Evolutionary conservation across 768 basidiomycete species (phyloP).

Genomic region (Naganishia vishniacii): DNA sequence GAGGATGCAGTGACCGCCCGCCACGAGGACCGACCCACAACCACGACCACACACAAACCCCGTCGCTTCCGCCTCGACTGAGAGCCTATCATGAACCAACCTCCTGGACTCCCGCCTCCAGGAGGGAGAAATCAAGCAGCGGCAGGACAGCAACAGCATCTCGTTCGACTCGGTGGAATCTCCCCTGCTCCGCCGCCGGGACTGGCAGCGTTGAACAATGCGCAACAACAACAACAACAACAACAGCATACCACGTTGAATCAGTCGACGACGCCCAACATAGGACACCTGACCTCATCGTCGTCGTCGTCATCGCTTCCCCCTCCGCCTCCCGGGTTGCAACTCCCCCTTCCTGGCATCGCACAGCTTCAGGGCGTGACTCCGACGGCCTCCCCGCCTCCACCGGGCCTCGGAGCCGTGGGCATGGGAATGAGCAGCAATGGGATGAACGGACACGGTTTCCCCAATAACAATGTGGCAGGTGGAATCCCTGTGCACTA

Average conservation of each 20-base stretch:
- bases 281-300: not conserved
- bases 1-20: no score
- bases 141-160: conserved; percentile 17
- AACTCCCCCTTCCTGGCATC: conserved; percentile 11
- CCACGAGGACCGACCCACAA: no score
- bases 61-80: no score
- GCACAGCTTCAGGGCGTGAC: conserved; percentile 16
- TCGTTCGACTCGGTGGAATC: not conserved
- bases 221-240: no score
- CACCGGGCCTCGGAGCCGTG: conserved; percentile 3
- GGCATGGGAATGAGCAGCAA: conserved; percentile 12
- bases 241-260: not conserved
- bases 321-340: conserved; percentile 3
- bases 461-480: no score
- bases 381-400: conserved; percentile 12
- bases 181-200: conserved; percentile 24
- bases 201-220: conserved; percentile 1
- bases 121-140: conserved; percentile 2
- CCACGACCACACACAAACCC: no score
- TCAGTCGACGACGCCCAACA: not conserved
- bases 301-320: not conserved
- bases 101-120: conserved; percentile 23
- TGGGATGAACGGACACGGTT: conserved; percentile 13
- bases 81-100: conserved; percentile 15
- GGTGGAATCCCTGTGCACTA: not conserved